Conservation (phyloP, 345 rosid genomes). For the Noccaea caerulescens region DNA sequence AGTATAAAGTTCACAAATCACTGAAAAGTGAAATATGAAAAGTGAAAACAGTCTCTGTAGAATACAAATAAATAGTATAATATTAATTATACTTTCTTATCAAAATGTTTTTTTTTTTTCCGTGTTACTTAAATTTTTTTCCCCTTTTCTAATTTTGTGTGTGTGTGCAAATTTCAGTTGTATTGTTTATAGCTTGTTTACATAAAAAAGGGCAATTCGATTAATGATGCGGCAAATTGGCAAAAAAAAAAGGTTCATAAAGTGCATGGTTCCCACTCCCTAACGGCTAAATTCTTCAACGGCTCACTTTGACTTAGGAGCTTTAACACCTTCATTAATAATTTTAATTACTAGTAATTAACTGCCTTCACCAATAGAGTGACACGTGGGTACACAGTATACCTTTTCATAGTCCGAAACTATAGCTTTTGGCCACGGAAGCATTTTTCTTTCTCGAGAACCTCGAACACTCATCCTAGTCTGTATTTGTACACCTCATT, state of each 20-base stretch:
- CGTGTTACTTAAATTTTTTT: no score
- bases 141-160: no score
- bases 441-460: constrained; percentile 15
- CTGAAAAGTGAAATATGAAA: no score
- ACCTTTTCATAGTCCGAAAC: background rate
- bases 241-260: background rate
- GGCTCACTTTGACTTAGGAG: constrained; percentile 40
- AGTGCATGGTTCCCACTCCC: constrained; percentile 41
- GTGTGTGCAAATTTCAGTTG: no score
- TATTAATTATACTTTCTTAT: no score
- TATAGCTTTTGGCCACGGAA: constrained; percentile 26
- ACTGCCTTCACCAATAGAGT: constrained; percentile 12
- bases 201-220: background rate
- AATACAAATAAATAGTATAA: no score
- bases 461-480: constrained; percentile 1
- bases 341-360: constrained; percentile 13
- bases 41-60: no score
- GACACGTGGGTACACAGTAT: constrained; percentile 1
- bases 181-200: background rate
- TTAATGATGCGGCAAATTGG: background rate
- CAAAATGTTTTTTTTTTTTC: no score
- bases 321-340: constrained; percentile 21
- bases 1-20: no score
- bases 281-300: constrained; percentile 40
- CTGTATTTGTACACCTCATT: constrained; percentile 30